These are phyloP conservation scores for Tricholoma sp. DNA, from an alignment of 768 basidiomycete species.

Conservation along the genomic window DNA sequence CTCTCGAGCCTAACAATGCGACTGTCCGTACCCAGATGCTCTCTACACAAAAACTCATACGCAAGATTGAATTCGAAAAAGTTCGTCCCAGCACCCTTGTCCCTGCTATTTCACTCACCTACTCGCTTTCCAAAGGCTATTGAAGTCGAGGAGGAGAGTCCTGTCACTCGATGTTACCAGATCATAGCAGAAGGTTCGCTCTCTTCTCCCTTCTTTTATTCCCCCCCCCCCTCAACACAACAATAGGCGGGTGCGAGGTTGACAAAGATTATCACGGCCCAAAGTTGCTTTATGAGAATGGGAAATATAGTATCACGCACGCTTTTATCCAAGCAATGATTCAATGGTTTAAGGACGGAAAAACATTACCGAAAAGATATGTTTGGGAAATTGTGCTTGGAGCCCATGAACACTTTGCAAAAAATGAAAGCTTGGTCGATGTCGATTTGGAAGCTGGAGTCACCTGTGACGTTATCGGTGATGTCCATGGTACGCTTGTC, in stretches of 20 bases:
- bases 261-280: slow-evolving; percentile 77
- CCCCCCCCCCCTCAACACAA: background rate
- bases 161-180: slow-evolving; percentile 69
- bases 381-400: slow-evolving; percentile 96
- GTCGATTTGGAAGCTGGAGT: slow-evolving; percentile 70
- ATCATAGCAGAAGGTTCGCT: slow-evolving; percentile 72
- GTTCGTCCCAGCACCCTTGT: slow-evolving; percentile 26
- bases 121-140: slow-evolving; percentile 60
- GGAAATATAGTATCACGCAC: slow-evolving; percentile 67
- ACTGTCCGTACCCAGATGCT: slow-evolving; percentile 74
- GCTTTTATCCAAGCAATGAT: slow-evolving; percentile 86
- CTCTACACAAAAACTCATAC: slow-evolving; percentile 86
- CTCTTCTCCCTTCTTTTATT: background rate
- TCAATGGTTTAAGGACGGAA: slow-evolving; percentile 91
- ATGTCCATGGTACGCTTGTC: slow-evolving; percentile 75
- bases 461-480: slow-evolving; percentile 92
- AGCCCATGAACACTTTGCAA: slow-evolving; percentile 67
- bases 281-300: slow-evolving; percentile 52
- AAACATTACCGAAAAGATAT: slow-evolving; percentile 81
- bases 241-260: slow-evolving; percentile 69
- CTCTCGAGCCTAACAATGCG: slow-evolving; percentile 83
- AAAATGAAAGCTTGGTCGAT: slow-evolving; percentile 79
- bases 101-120: background rate
- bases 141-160: slow-evolving; percentile 81
- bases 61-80: slow-evolving; percentile 91